Conservation (phyloP, 108 stramenopile species). For the Phaeodactylum tricornutum region DNA sequence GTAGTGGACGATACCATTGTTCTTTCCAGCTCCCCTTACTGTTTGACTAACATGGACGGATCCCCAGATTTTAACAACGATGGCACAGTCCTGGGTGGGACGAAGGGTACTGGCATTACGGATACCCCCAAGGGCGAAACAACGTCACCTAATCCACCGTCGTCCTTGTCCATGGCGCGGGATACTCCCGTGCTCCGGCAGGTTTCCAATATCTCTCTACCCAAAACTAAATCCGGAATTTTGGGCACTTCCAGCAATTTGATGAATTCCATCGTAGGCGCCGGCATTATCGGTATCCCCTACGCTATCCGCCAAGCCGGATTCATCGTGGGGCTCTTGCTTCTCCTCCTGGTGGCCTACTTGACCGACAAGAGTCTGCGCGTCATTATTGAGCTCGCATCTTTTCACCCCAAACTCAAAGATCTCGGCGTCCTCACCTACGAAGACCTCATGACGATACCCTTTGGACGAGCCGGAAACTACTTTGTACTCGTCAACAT, state of each 20-base stretch:
- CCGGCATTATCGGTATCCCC: constrained; percentile 83
- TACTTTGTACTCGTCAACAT: constrained; percentile 54
- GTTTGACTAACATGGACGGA: too few relatives aligned
- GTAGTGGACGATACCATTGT: too few relatives aligned
- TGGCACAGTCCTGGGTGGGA: too few relatives aligned
- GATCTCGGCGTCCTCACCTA: constrained; percentile 40
- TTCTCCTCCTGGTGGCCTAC: constrained; percentile 45
- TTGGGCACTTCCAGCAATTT: constrained; percentile 61
- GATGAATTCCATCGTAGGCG: constrained; percentile 77
- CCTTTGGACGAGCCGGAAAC: constrained; percentile 42
- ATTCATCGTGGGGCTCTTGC: constrained; percentile 41
- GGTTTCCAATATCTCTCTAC: constrained; percentile 28
- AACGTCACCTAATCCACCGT: too few relatives aligned
- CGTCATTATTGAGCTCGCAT: constrained; percentile 61
- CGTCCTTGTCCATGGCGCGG: too few relatives aligned
- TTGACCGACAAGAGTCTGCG: constrained; percentile 66
- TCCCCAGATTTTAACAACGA: too few relatives aligned
- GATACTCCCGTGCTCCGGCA: too few relatives aligned
- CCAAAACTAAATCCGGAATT: constrained; percentile 50
- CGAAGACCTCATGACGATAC: constrained; percentile 53
- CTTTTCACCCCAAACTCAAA: constrained; percentile 49
- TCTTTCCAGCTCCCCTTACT: too few relatives aligned
- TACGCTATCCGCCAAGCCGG: constrained; percentile 60
- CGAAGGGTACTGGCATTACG: too few relatives aligned
- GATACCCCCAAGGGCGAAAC: too few relatives aligned